A percentile compares a stretch with the other conserved stretches of the same genome.
Evolutionary conservation across 2,329 filamentous ascomycete genomes (phyloP).

Genomic region (Fusarium incarnatum): DNA sequence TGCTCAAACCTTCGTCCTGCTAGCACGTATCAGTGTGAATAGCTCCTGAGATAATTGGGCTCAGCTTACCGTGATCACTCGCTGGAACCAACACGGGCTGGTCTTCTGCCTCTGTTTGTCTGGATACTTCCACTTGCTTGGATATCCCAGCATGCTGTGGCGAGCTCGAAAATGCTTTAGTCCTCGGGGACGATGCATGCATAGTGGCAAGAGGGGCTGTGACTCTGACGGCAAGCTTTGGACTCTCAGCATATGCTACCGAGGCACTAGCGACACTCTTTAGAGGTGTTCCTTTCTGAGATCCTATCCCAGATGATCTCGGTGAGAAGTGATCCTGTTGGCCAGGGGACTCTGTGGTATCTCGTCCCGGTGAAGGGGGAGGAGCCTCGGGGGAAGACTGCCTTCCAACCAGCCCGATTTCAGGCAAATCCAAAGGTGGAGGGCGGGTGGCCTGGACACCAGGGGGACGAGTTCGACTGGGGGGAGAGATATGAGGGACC

Average conservation of each 20-base stretch:
- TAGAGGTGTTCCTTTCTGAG: background rate
- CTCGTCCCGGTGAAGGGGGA: background rate
- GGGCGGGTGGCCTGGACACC: background rate
- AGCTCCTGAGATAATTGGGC: background rate
- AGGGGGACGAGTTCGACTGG: background rate
- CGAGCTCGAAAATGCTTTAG: background rate
- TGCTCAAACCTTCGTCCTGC: slow-evolving; percentile 6
- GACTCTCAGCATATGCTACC: background rate
- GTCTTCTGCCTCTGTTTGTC: background rate
- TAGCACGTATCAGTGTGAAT: background rate
- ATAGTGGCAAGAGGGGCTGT: background rate
- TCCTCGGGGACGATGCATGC: background rate
- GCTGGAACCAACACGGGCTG: background rate
- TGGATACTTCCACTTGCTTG: background rate
- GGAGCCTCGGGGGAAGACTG: background rate
- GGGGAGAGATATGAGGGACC: background rate
- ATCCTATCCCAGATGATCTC: background rate
- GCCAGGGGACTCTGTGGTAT: background rate
- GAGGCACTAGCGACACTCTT: background rate
- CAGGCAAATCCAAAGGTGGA: slow-evolving; percentile 33
- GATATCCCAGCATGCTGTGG: background rate
- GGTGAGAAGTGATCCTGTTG: background rate
- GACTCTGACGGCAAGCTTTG: background rate
- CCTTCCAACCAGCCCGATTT: slow-evolving; percentile 22
- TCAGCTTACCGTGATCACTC: background rate